Evolutionary conservation across 83 land plant species (phyloP).

Genomic region (Picea mariana): DNA sequence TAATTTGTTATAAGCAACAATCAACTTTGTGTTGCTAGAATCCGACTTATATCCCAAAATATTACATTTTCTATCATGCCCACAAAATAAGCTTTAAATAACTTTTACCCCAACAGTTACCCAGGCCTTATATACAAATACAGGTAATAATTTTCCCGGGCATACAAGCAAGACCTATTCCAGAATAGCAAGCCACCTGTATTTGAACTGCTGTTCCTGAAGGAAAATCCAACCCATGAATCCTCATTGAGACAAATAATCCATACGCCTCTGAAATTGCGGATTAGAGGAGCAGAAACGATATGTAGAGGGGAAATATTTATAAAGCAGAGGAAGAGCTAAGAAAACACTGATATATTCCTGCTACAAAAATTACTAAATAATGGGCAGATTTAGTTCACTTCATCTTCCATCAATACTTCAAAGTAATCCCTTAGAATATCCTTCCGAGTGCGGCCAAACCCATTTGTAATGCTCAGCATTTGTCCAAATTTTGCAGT

Average conservation of each 20-base stretch:
- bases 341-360: neutral
- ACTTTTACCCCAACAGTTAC: neutral
- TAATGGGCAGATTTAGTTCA: neutral
- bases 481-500: constrained; percentile 37
- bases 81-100: neutral
- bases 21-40: neutral
- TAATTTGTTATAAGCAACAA: constrained; percentile 5
- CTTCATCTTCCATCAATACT: constrained; percentile 23
- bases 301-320: neutral
- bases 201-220: neutral
- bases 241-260: neutral
- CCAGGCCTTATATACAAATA: neutral
- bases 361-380: neutral
- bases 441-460: constrained; percentile 30
- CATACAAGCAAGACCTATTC: neutral
- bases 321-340: neutral
- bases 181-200: neutral
- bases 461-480: constrained; percentile 40
- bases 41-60: neutral
- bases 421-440: constrained; percentile 36
- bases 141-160: neutral
- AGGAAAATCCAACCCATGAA: neutral
- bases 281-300: neutral
- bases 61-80: neutral
- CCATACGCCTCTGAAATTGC: neutral